Evolutionary conservation across 108 stramenopile genomes (phyloP).

Genomic region (Licmophora abbreviata): DNA sequence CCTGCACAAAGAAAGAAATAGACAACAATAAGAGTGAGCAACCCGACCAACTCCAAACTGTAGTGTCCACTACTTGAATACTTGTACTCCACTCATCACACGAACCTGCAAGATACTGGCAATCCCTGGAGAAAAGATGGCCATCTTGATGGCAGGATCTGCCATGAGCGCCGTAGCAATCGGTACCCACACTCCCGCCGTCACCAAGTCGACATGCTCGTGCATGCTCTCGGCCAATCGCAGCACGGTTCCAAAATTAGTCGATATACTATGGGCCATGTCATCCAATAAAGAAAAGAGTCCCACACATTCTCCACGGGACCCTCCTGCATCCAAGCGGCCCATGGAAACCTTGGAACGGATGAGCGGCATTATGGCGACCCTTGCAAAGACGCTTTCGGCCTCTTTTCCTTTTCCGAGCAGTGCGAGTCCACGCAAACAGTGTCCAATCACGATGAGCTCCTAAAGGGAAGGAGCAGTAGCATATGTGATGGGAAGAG

Average conservation of each 20-base stretch:
- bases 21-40: too few relatives aligned
- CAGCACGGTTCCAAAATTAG: conserved; percentile 56
- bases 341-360: conserved; percentile 81
- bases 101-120: conserved; percentile 78
- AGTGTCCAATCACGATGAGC: conserved; percentile 63
- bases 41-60: too few relatives aligned
- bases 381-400: conserved; percentile 76
- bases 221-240: conserved; percentile 67
- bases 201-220: conserved; percentile 64
- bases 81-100: too few relatives aligned
- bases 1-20: too few relatives aligned
- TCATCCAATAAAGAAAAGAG: conserved; percentile 64
- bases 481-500: not conserved
- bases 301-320: conserved; percentile 85
- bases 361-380: conserved; percentile 83
- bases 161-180: conserved; percentile 82
- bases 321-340: conserved; percentile 76
- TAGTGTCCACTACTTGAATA: too few relatives aligned
- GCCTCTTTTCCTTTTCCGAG: conserved; percentile 67
- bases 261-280: conserved; percentile 40
- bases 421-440: conserved; percentile 66
- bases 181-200: conserved; percentile 83
- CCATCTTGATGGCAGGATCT: conserved; percentile 80
- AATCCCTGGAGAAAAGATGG: conserved; percentile 88
- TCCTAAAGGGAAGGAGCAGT: conserved; percentile 12